Evolutionary conservation across 164 flowering plant genomes (phyloP), one percentile per base, ranked within the genome.

Genomic region (Vitis rupestris): DNA sequence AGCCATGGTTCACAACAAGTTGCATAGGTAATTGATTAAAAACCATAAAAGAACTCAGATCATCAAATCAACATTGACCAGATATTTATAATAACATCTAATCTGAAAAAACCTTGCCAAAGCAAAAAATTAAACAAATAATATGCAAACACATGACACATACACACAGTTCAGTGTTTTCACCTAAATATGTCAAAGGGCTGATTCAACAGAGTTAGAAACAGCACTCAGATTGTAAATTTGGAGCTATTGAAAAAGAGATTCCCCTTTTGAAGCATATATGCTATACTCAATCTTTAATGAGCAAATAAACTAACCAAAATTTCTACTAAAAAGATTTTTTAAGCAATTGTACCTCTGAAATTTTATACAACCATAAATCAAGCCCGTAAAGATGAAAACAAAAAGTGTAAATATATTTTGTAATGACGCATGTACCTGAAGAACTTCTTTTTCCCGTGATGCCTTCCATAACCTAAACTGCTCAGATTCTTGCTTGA

Each of bases 401-500:
- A 23, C 27, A 23, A 23, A 23, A 23, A 23, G 2, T 23, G 27
- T 23, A 23, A 68, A 59, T 59, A 31, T 17, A 17, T 14, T 19
- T 14, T 14, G 31, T 10, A 48, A n/a, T 50, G 27, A 23, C 57
- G 49, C 9, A 59, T 44, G 57, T 85, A 93, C 99, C 97, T 93
- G 99, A 51, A 96, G 89, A 74, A 96, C 98, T 82, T 96, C 98
- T 68, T 96, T 96, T 74, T 93, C 99, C 49, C 97, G 76, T 47
- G 92, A 87, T 51, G 97, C 94, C 79, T 96, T 96, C 98, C 98
- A 96, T 64, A 75, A 67, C 69, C 99, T 82, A 75, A 93, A 96
- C 70, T 93, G 98, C 78, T 96, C 99, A 37, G 97, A 92, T 71
- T 96, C 99, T 75, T 93, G 98, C 81, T 96, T 96, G 64, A 96